Evolutionary conservation across 768 basidiomycete species (phyloP), one percentile per base, ranked within the genome.

Genomic region (Jaapia argillacea): DNA sequence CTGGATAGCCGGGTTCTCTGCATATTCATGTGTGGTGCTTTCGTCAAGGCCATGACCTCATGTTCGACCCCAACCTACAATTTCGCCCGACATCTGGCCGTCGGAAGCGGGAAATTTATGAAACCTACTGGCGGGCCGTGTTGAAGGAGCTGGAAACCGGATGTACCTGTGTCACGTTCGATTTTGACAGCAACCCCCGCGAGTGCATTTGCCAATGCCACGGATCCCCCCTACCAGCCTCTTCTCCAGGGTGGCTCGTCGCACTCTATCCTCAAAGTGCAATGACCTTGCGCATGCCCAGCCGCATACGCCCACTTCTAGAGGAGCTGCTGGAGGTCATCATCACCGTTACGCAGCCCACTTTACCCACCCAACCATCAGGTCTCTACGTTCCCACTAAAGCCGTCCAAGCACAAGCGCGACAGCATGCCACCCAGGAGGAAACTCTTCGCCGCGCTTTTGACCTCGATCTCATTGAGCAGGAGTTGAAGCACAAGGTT

Each of bases 91-190:
- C 81, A 1, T 71, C 74, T n/a, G 77, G 77, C 49, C 76, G 81
- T 31, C 76, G 81, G 45, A 90, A 90, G 58, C 58, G 76, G 40
- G 77, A 81, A 40, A 67, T 77, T 27, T 72, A 80, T 0, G 87
- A 91, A 50, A 77, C 74, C 46, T 97, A 94, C 57, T 97, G 92
- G 92, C 66, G 68, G 33, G 83, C 90, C 35, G 69, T 97, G 42
- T 66, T 74, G 25, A 75, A 74, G 41, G 92, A 97, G 65, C 68
- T 92, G 20, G 75, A 83, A 55, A 65, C 66, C 0, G 87, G 85
- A 0, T 96, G 92, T 64, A 89, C 86, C 0, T 92, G 90, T 58
- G 70, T 85, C 45, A 79, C 89, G 16, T 77, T 85, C 48, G 81
- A 85, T 58, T 56, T 68, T 33, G 64, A 69, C 20, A 76, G 79